phyloP scores from a whole-genome alignment of 768 basidiomycete genomes.

The Collybia sp. region DNA sequence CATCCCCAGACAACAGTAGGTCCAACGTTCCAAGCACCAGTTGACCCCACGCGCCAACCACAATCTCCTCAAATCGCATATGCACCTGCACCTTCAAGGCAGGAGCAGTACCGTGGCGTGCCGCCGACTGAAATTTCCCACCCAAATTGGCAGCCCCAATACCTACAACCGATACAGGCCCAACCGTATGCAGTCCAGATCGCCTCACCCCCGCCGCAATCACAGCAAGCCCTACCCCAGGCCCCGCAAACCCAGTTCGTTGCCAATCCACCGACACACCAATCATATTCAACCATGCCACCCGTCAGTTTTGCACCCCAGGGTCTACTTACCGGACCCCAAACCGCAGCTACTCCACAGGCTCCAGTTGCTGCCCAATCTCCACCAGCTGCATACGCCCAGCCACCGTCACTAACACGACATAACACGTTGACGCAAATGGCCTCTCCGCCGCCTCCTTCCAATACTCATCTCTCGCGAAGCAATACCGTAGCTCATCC shows the following conservation, averaged over 20 bases:
- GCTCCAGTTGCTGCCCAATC: slow-evolving; percentile 16
- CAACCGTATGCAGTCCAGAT: slow-evolving; percentile 8
- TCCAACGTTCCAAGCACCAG: slow-evolving; percentile 3
- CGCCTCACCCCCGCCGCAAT: slow-evolving; percentile 13
- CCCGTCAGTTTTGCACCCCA: slow-evolving; percentile 19
- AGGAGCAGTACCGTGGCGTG: slow-evolving; percentile 4
- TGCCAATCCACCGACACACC: slow-evolving; percentile 17
- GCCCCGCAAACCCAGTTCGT: slow-evolving; percentile 5
- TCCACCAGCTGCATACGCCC: slow-evolving; percentile 16
- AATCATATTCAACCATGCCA: slow-evolving; percentile 16
- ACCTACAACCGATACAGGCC: slow-evolving; percentile 4
- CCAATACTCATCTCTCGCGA: slow-evolving; percentile 19
- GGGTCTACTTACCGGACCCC: slow-evolving; percentile 8
- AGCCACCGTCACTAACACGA: slow-evolving; percentile 21
- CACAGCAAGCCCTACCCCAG: slow-evolving; percentile 9
- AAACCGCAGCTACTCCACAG: slow-evolving; percentile 16
- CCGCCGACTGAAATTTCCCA: slow-evolving; percentile 8
- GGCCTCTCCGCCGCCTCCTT: slow-evolving; percentile 13
- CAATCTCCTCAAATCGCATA: slow-evolving; percentile 17
- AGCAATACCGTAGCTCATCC: slow-evolving; percentile 26
- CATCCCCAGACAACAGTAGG: slow-evolving; percentile 6
- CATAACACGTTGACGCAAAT: slow-evolving; percentile 30
- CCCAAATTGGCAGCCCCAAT: slow-evolving; percentile 13
- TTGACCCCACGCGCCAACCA: slow-evolving; percentile 10
- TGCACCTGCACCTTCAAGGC: slow-evolving; percentile 10